These are phyloP conservation scores for Hirsutella rhossiliensis DNA, from an alignment of 2,329 filamentous ascomycete species.

Conservation along the genomic window DNA sequence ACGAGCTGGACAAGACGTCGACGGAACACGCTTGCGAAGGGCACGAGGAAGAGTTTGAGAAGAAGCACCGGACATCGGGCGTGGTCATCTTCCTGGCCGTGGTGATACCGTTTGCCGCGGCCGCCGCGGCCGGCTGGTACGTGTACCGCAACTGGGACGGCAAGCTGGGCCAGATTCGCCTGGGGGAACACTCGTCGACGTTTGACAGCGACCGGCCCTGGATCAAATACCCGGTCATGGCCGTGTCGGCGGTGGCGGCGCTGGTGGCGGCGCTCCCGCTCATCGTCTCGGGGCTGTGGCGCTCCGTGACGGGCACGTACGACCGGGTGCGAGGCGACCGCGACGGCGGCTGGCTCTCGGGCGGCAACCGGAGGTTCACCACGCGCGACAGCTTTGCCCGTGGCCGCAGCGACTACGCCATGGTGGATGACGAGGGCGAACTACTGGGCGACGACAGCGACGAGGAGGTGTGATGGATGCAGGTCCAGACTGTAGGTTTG, in stretches of 20 bases:
- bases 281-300: constrained; percentile 61
- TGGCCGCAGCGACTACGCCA: constrained; percentile 74
- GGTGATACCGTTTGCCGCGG: constrained; percentile 59
- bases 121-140: constrained; percentile 67
- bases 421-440: constrained; percentile 89
- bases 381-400: constrained; percentile 82
- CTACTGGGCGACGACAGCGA: constrained; percentile 87
- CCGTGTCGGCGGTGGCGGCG: constrained; percentile 51
- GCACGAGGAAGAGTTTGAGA: constrained; percentile 71
- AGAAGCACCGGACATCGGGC: constrained; percentile 56
- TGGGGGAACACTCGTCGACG: constrained; percentile 53
- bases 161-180: constrained; percentile 84
- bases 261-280: constrained; percentile 55
- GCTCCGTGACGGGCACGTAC: constrained; percentile 41
- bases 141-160: constrained; percentile 75
- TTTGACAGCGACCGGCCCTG: constrained; percentile 63
- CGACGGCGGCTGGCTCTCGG: constrained; percentile 37
- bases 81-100: constrained; percentile 78
- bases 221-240: constrained; percentile 73
- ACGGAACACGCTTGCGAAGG: constrained; percentile 51
- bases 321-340: constrained; percentile 36
- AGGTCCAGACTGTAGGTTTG: background rate
- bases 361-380: constrained; percentile 62
- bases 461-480: constrained; percentile 51
- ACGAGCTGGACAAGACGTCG: constrained; percentile 58